Evolutionary conservation across 192 early-diverging fungal genomes (phyloP).

Genomic region (Chytriomyces sp.): DNA sequence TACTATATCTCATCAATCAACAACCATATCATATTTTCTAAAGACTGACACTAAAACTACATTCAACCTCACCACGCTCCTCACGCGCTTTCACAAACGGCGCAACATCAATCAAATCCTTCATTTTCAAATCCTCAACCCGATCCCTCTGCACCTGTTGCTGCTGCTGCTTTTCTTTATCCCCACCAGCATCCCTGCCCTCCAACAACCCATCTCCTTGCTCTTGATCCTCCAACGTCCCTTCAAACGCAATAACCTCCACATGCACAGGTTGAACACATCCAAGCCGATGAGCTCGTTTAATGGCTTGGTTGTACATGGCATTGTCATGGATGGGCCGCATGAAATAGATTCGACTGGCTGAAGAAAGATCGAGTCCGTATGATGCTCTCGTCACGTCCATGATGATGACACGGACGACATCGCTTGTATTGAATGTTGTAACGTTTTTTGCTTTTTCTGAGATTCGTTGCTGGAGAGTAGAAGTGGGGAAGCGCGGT

Average conservation of each 20-base stretch:
- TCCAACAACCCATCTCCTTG: background rate
- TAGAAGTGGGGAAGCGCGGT: background rate
- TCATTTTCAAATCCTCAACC: constrained; percentile 28
- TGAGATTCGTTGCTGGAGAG: constrained; percentile 37
- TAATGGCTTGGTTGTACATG: constrained; percentile 81
- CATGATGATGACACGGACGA: constrained; percentile 61
- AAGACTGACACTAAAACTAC: too few relatives aligned
- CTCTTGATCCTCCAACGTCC: constrained; percentile 57
- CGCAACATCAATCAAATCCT: constrained; percentile 28
- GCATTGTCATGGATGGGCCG: constrained; percentile 71
- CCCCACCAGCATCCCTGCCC: background rate
- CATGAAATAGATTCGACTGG: constrained; percentile 58
- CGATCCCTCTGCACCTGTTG: background rate
- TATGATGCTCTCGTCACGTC: constrained; percentile 66
- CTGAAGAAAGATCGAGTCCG: constrained; percentile 79
- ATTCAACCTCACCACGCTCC: too few relatives aligned
- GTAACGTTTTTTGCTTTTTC: constrained; percentile 57
- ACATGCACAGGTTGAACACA: constrained; percentile 65
- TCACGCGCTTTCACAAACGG: constrained; percentile 12
- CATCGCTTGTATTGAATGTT: constrained; percentile 65
- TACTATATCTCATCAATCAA: too few relatives aligned
- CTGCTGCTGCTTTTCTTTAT: background rate
- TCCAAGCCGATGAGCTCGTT: constrained; percentile 83
- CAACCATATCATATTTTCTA: too few relatives aligned
- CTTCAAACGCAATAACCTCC: constrained; percentile 60